Conservation (phyloP, 2,329 filamentous ascomycete species). For the Hymenoscyphus linearis region DNA sequence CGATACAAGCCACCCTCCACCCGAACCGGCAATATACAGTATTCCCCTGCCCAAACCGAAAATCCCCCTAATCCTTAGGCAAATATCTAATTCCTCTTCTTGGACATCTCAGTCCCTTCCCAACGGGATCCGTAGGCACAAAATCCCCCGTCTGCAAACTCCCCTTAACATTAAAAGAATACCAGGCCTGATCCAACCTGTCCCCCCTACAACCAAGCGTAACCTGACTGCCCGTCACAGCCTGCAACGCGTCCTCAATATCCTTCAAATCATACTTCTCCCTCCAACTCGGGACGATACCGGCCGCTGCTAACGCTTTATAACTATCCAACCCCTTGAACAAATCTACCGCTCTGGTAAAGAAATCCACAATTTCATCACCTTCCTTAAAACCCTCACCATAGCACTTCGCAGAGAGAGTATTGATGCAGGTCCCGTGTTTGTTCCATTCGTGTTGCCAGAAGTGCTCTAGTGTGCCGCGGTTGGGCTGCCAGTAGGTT, state of each 20-base stretch:
- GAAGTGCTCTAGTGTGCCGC: conserved; percentile 52
- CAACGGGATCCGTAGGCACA: conserved; percentile 13
- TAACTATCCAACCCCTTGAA: conserved; percentile 55
- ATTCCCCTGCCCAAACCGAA: not conserved
- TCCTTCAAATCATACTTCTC: conserved; percentile 37
- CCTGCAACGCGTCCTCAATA: conserved; percentile 38
- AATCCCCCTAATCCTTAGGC: not conserved
- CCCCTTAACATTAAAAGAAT: conserved; percentile 24
- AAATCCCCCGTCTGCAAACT: conserved; percentile 14
- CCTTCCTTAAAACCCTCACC: conserved; percentile 19
- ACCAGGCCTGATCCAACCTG: conserved; percentile 47
- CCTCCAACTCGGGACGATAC: conserved; percentile 44
- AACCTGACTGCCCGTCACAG: conserved; percentile 40
- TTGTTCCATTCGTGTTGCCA: conserved; percentile 75
- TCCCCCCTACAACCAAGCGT: conserved; percentile 41
- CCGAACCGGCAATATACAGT: not conserved
- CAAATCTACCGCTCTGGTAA: conserved; percentile 56
- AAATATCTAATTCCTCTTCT: conserved; percentile 8
- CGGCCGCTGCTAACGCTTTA: conserved; percentile 41
- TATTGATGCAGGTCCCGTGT: conserved; percentile 67
- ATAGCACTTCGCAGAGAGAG: conserved; percentile 64
- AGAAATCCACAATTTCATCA: conserved; percentile 61
- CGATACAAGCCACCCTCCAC: too few relatives aligned
- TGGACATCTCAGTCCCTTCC: conserved; percentile 9
- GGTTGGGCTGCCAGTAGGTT: conserved; percentile 64